Evolutionary conservation across 306 rosid genomes (phyloP), one percentile per base, ranked within the genome.

Genomic region (Dalbergia cochinchinensis): DNA sequence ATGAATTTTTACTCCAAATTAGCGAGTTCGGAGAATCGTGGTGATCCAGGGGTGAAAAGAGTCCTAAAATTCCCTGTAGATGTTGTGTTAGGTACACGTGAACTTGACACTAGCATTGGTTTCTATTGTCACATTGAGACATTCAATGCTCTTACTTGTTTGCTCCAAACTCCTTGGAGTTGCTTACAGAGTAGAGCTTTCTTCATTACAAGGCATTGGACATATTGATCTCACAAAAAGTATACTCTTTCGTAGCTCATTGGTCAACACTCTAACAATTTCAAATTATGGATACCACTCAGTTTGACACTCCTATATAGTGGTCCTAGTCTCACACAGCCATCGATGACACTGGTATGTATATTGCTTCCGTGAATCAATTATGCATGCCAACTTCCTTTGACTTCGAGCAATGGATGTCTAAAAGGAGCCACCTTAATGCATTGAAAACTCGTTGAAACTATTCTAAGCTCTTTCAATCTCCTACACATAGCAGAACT

Each of bases 21-120:
- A 26, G 2, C 3, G 2, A 1, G 31, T 3, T 26, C 1, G 31
- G 1, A 3, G 31, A 26, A 26, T 26, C 31, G 2, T 26, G 31
- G 31, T 26, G 31, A 26, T 26, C 31, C 31, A 39, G 10, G 5
- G 48, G 50, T 8, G n/a, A n/a, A n/a, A 59, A 68, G 41, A 58
- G 50, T 15, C 19, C 57, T 62, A 44, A 19, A 51, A 20, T 71
- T 62, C 33, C 5, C 14, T 64, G 26, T 73, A 10, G n/a, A 61
- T 74, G 60, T 69, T 78, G 82, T 71, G 84, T 86, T 86, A 79
- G 89, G 86, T 74, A 64, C 70, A 69, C 41, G 22, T 68, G 78
- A 83, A 73, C 68, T 78, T 64, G 20, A 60, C 57, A 5, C 47
- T 41, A 12, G 26, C 50, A 33, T 45, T 65, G 53, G 51, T 59